Conservation (phyloP, 2,329 filamentous ascomycete genomes). For the Tolypocladium endophyticum region DNA sequence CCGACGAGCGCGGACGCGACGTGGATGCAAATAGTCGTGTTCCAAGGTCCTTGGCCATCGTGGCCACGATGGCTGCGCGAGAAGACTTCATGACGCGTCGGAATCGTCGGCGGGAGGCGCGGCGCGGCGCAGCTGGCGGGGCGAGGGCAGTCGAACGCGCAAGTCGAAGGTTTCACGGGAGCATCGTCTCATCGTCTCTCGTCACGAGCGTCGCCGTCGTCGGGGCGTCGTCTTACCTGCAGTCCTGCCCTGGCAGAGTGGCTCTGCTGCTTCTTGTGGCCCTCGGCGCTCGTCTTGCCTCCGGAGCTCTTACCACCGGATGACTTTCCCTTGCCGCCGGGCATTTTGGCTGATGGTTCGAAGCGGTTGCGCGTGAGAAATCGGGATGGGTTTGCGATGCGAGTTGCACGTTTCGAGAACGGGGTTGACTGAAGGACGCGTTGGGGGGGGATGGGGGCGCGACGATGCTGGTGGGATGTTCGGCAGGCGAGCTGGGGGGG, state of each 20-base stretch:
- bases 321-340: slow-evolving; percentile 91
- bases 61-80: not conserved
- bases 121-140: not conserved
- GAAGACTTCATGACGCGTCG: slow-evolving; percentile 7
- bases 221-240: slow-evolving; percentile 53
- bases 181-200: not conserved
- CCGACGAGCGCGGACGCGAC: not conserved
- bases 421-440: slow-evolving; percentile 2
- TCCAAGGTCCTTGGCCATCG: not conserved
- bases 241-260: slow-evolving; percentile 92
- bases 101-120: not conserved
- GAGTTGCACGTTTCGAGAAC: not conserved
- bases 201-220: not conserved
- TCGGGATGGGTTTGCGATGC: not conserved
- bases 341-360: slow-evolving; percentile 27
- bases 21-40: not conserved
- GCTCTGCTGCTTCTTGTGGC: slow-evolving; percentile 81
- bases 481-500: slow-evolving; percentile 1
- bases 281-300: slow-evolving; percentile 59
- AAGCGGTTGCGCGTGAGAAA: not conserved
- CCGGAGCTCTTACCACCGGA: slow-evolving; percentile 80
- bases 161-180: slow-evolving; percentile 5
- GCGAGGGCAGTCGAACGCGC: slow-evolving; percentile 6
- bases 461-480: slow-evolving; percentile 3
- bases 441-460: not conserved